Base-by-base conservation (phyloP, 2,329 filamentous ascomycete genomes). In the Coniochaeta sp. region DNA sequence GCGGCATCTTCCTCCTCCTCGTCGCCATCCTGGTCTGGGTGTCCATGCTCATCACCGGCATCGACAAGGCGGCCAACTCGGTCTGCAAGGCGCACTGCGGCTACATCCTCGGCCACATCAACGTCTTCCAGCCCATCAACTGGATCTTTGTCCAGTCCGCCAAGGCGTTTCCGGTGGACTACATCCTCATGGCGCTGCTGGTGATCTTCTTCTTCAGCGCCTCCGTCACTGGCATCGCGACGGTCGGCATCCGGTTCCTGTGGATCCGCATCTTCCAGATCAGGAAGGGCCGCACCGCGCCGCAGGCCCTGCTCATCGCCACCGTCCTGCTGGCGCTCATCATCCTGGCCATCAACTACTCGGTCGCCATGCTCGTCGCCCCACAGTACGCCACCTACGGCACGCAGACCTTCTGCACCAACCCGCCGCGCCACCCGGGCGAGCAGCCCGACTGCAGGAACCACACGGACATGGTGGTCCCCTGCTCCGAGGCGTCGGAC, bases 41-140 rank as follows among this genome's bases (percentile, higher is more conserved):
- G 9, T 96, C 91, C 14, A 98, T 99, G 91, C 83, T 98, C 66
- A 89, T 98, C 71, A 98, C 93, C 0, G 89, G 87, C 65, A 92
- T 98, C 69, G 95, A 99, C 82, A 98, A 98, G 78, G 91, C 92
- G 38, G 93, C 89, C 73, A 97, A 98, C 77, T 97, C 93, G 3
- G 79, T 96, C 63, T 99, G 95, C 83, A 93, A 95, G 73, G 80
- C 87, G 61, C 87, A 86, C 67, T 99, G 95, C 71, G 95, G 95
- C 63, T 99, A 97, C 75, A 90, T 98, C 57, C 82, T 99, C 4
- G 91, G 88, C 50, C 82, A 80, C 70, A 89, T 96, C 72, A 91
- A 96, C 72, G 87, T 98, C 66, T 96, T 97, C 79, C 95, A 99
- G 72, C 95, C 95, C 1, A 80, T 97, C 70, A 98, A 99, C 77